Base-by-base conservation (phyloP, 1,284 basidiomycete species). In the Naganishia cerealis region DNA sequence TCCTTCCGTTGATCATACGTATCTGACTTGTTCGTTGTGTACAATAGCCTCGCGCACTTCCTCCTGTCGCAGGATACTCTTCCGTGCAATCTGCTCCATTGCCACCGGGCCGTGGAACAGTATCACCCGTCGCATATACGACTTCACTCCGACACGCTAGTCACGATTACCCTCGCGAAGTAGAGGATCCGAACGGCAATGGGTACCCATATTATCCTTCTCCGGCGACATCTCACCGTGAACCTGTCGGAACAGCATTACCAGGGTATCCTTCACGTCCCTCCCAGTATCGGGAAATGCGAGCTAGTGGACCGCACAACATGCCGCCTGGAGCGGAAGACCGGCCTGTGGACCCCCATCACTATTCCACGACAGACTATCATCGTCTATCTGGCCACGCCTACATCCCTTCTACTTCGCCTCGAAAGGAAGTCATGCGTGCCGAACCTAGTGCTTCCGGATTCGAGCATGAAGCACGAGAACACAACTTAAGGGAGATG, bases 141-240 rank as follows among this genome's bases (percentile, higher is more conserved):
- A 63, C 33, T 26, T 15, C 50, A 13, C 15, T 63, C 38, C 48
- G 61, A 39, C 48, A 52, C 40, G 36, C 50, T 12, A 63, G 61
- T 26, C 40, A 63, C 50, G 61, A 63, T 26, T 63, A 42, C 18
- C 61, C 48, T 36, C n/a, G 61, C 15, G 39, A 39, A 10, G 13
- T 18, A 6, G 61, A 53, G 18, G 61, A 63, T 12, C 36, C 18
- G 26, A 50, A 24, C 46, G 21, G 46, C 46, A 42, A 16, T 18
- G 61, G 38, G 29, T 63, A 54, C 38, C 61, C 61, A 18, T 63
- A 63, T 21, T 63, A 63, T 40, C 61, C 61, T 21, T 63, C 61
- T 39, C 61, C 61, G 8, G 61, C 61, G 10, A 18, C 50, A 9
- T 40, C 61, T 16, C 61, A 63, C 15, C 61, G 61, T 26, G 57